Evolutionary conservation across 2,329 filamentous ascomycete genomes (phyloP).

Genomic region (Colletotrichum cordylinicola): DNA sequence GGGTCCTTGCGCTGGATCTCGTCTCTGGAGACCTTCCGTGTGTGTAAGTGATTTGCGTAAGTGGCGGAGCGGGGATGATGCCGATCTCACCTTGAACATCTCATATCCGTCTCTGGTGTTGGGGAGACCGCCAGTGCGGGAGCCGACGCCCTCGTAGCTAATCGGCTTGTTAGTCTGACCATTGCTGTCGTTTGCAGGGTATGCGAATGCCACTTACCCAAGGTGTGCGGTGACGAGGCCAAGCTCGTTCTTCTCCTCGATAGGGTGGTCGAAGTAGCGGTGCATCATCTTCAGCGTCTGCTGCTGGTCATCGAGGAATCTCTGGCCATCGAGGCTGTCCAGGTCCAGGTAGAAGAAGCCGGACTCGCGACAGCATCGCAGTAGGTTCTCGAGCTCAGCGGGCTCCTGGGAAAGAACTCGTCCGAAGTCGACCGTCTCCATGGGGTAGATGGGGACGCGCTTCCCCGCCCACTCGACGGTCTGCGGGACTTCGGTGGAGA

Average conservation of each 20-base stretch:
- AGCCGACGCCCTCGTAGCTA: conserved; percentile 55
- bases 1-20: conserved; percentile 54
- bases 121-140: conserved; percentile 50
- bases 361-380: conserved; percentile 53
- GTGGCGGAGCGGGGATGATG: conserved; percentile 22
- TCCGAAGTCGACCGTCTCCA: conserved; percentile 58
- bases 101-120: conserved; percentile 58
- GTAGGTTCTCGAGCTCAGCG: conserved; percentile 55
- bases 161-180: neutral
- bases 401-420: conserved; percentile 60
- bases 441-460: conserved; percentile 54
- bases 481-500: conserved; percentile 33
- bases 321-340: conserved; percentile 55
- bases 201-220: conserved; percentile 38
- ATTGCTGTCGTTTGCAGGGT: too few relatives aligned
- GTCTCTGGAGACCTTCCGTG: conserved; percentile 44
- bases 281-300: conserved; percentile 60
- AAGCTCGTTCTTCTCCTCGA: conserved; percentile 63
- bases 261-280: conserved; percentile 57
- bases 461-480: conserved; percentile 56
- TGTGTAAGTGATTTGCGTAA: conserved; percentile 5
- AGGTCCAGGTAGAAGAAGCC: conserved; percentile 65
- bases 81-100: conserved; percentile 49
- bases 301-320: conserved; percentile 58
- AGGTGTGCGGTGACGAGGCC: conserved; percentile 59